phyloP scores from a whole-genome alignment of 2,329 filamentous ascomycete species.

The Scedosporium apiospermum region DNA sequence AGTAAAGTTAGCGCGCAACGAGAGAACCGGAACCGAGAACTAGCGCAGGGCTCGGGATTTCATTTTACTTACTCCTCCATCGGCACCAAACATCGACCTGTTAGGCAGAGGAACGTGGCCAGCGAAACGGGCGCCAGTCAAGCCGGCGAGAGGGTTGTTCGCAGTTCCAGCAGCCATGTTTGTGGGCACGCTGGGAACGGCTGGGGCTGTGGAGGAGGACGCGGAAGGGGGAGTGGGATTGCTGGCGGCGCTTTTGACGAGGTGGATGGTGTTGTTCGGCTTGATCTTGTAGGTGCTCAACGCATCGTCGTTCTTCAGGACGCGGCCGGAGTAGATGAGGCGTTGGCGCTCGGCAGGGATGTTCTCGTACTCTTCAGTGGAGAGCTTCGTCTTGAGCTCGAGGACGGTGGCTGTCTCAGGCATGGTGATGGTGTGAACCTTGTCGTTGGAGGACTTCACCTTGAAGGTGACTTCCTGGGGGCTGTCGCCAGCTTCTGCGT shows the following conservation, averaged over 20 bases:
- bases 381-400: conserved; percentile 84
- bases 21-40: neutral
- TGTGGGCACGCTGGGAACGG: conserved; percentile 43
- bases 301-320: conserved; percentile 89
- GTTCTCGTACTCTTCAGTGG: conserved; percentile 72
- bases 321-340: conserved; percentile 92
- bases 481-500: conserved; percentile 56
- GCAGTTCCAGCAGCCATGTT: conserved; percentile 77
- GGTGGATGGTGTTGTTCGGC: conserved; percentile 86
- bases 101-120: conserved; percentile 84
- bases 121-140: conserved; percentile 90
- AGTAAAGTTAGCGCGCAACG: neutral
- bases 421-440: conserved; percentile 75
- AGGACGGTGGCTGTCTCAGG: conserved; percentile 64
- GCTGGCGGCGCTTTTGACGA: conserved; percentile 93
- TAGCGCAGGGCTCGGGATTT: no score
- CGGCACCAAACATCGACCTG: conserved; percentile 81
- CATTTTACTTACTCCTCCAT: conserved; percentile 68
- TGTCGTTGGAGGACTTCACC: conserved; percentile 92
- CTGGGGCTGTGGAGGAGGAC: conserved; percentile 29
- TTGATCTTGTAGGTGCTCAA: conserved; percentile 89
- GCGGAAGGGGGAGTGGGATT: conserved; percentile 46
- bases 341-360: conserved; percentile 82
- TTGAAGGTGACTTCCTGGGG: conserved; percentile 76
- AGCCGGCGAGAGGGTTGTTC: conserved; percentile 79